Conservation (phyloP, 2,329 filamentous ascomycete species). For the Aspergillus sergii region DNA sequence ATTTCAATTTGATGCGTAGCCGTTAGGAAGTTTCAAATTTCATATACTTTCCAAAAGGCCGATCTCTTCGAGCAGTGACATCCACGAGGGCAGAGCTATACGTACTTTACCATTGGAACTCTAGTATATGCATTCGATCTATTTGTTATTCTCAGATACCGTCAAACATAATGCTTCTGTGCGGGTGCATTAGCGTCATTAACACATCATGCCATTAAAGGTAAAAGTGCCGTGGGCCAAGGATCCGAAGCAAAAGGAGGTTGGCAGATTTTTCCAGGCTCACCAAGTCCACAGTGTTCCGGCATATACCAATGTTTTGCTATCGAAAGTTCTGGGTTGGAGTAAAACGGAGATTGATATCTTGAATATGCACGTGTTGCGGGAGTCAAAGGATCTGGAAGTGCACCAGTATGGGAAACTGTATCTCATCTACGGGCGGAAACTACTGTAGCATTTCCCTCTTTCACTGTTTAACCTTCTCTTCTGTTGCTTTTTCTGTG, state of each 20-base stretch:
- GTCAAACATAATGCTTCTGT: not conserved
- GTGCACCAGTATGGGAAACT: constrained; percentile 5
- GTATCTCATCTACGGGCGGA: not conserved
- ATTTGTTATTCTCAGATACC: too few species aligned
- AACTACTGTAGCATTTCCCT: not conserved
- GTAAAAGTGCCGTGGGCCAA: constrained; percentile 44
- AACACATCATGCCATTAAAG: not conserved
- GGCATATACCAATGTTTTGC: not conserved
- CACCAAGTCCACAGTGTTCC: constrained; percentile 10
- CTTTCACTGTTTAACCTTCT: not conserved
- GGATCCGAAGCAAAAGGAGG: constrained; percentile 48
- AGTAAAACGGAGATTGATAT: not conserved
- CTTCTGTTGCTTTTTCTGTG: not conserved
- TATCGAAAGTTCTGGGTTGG: not conserved
- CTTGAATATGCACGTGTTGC: not conserved
- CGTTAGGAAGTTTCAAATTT: too few species aligned
- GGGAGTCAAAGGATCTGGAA: not conserved
- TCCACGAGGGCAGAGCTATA: too few species aligned
- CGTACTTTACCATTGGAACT: too few species aligned
- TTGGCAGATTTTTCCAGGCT: constrained; percentile 25
- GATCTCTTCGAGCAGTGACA: too few species aligned
- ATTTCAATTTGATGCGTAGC: too few species aligned
- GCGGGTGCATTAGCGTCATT: not conserved
- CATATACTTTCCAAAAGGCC: too few species aligned
- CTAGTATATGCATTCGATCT: too few species aligned